Evolutionary conservation across 345 rosid species (phyloP).

Genomic region (Gossypium rotundifolium): DNA sequence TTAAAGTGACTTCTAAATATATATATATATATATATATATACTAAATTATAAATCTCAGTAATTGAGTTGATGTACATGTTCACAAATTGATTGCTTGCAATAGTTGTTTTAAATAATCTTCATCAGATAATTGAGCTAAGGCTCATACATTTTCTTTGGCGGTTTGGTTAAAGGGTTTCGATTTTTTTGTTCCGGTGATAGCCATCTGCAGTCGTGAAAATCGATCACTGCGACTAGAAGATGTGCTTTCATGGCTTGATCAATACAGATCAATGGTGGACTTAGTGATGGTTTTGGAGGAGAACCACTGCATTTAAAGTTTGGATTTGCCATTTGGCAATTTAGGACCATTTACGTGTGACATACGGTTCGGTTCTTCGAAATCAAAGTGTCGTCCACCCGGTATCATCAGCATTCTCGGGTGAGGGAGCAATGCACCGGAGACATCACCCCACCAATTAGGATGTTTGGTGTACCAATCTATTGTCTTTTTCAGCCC

Average conservation of each 20-base stretch:
- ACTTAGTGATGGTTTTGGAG: background rate
- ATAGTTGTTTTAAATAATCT: too few relatives aligned
- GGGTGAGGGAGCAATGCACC: constrained; percentile 91
- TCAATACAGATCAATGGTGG: background rate
- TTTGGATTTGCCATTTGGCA: constrained; percentile 57
- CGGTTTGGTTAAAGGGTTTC: too few relatives aligned
- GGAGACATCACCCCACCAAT: constrained; percentile 92
- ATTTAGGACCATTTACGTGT: constrained; percentile 26
- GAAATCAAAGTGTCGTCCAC: constrained; percentile 57
- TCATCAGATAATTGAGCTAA: too few relatives aligned
- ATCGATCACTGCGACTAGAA: background rate
- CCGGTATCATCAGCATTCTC: constrained; percentile 86
- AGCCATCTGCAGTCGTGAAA: background rate
- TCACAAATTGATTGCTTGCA: too few relatives aligned
- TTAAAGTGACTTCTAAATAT: too few relatives aligned
- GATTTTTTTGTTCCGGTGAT: too few relatives aligned
- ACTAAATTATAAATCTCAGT: too few relatives aligned
- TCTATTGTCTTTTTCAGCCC: constrained; percentile 69
- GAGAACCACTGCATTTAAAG: constrained; percentile 33
- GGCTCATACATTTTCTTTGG: too few relatives aligned
- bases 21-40: too few relatives aligned
- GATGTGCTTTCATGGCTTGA: background rate
- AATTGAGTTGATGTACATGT: too few relatives aligned
- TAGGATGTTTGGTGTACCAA: constrained; percentile 79
- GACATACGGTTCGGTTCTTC: constrained; percentile 43